Conservation (phyloP, 192 early-diverging fungal species). For the Lunasporangiospora selenospora region DNA sequence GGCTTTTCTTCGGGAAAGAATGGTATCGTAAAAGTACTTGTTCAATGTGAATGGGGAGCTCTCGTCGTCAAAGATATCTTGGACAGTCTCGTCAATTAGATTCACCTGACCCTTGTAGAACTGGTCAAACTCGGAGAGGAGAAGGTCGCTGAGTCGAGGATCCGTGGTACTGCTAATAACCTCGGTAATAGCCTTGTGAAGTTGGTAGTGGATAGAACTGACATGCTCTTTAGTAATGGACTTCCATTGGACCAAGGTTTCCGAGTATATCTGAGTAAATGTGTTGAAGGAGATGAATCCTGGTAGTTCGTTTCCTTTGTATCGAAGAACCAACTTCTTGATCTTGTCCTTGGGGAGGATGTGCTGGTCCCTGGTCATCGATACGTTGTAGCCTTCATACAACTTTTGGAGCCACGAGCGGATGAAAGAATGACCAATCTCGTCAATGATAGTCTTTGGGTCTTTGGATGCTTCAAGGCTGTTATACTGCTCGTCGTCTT, state of each 20-base stretch:
- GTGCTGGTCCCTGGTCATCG: constrained; percentile 25
- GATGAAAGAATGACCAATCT: constrained; percentile 12
- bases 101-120: constrained; percentile 22
- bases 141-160: constrained; percentile 18
- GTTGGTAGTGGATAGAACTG: constrained; percentile 17
- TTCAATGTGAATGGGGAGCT: constrained; percentile 34
- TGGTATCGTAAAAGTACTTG: constrained; percentile 29
- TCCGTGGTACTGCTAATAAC: constrained; percentile 20
- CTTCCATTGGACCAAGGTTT: constrained; percentile 18
- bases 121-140: constrained; percentile 30
- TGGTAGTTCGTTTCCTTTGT: constrained; percentile 35
- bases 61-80: constrained; percentile 32
- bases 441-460: too few species aligned
- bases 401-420: constrained; percentile 21
- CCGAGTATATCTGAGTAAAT: constrained; percentile 34
- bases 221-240: constrained; percentile 27
- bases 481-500: too few species aligned
- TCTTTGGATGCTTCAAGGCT: constrained; percentile 7
- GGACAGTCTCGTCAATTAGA: constrained; percentile 19
- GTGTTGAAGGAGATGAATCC: constrained; percentile 40
- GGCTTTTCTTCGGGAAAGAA: constrained; percentile 16
- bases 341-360: constrained; percentile 27
- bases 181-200: constrained; percentile 16
- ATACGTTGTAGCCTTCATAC: constrained; percentile 17
- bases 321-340: constrained; percentile 23